Evolutionary conservation across 2,329 filamentous ascomycete genomes (phyloP).

Genomic region (Gliomastix tumulicola): DNA sequence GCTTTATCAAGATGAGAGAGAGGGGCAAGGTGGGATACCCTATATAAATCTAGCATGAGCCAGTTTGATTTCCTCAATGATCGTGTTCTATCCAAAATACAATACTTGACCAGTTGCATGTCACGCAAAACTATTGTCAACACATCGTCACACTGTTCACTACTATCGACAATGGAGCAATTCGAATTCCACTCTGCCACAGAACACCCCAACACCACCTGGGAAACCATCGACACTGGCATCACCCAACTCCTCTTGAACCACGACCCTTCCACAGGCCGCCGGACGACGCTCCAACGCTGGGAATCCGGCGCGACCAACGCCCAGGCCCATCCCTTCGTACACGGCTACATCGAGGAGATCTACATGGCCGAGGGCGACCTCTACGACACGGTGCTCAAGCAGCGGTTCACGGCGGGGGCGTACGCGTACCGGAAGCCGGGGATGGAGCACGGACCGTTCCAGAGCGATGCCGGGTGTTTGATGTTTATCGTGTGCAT

Average conservation of each 20-base stretch:
- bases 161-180: slow-evolving; percentile 17
- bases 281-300: slow-evolving; percentile 23
- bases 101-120: no score
- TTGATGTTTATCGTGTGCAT: slow-evolving; percentile 22
- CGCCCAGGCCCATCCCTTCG: slow-evolving; percentile 16
- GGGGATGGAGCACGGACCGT: slow-evolving; percentile 30
- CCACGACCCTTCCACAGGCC: slow-evolving; percentile 16
- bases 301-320: slow-evolving; percentile 22
- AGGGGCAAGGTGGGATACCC: no score
- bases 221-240: slow-evolving; percentile 18
- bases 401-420: slow-evolving; percentile 20
- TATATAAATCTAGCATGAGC: no score
- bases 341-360: slow-evolving; percentile 28
- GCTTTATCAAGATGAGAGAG: no score
- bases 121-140: background rate
- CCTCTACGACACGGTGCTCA: slow-evolving; percentile 20
- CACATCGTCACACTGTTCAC: no score
- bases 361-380: slow-evolving; percentile 27
- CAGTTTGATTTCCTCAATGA: no score
- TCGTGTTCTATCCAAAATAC: no score
- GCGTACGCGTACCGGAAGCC: slow-evolving; percentile 30
- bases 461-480: slow-evolving; percentile 22
- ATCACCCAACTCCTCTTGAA: slow-evolving; percentile 28
- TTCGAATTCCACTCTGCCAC: slow-evolving; percentile 17
- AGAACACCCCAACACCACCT: slow-evolving; percentile 9